Conservation (phyloP, 495 filamentous ascomycete genomes). For the Neurospora intermedia region DNA sequence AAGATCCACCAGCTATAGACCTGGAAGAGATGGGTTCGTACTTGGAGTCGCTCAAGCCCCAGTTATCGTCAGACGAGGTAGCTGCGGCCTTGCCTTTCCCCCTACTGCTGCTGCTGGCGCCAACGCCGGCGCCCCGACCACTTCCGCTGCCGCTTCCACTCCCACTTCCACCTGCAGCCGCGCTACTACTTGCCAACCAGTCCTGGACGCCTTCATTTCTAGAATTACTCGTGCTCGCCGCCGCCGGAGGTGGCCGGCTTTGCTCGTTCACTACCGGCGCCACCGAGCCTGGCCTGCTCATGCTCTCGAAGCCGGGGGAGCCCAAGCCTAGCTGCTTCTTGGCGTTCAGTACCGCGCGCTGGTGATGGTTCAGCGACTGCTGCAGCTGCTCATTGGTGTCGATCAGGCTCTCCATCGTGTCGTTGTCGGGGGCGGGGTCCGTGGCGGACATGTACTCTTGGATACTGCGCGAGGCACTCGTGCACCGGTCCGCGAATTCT, state of each 20-base stretch:
- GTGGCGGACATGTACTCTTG: constrained; percentile 73
- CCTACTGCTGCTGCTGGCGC: constrained; percentile 10
- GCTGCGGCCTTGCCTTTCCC: constrained; percentile 34
- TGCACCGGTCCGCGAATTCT: constrained; percentile 86
- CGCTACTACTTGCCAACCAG: constrained; percentile 8
- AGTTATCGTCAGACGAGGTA: constrained; percentile 11
- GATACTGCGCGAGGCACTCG: constrained; percentile 63
- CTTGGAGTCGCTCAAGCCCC: not conserved
- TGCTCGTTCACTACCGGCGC: constrained; percentile 15
- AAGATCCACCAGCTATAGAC: not conserved
- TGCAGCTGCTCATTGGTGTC: constrained; percentile 88
- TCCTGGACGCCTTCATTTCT: not conserved
- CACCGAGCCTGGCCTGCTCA: constrained; percentile 8
- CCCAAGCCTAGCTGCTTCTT: constrained; percentile 36
- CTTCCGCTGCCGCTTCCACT: not conserved
- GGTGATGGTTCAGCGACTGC: constrained; percentile 66
- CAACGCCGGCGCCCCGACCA: not conserved
- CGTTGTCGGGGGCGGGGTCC: constrained; percentile 71
- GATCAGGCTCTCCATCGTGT: constrained; percentile 85
- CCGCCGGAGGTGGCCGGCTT: constrained; percentile 1
- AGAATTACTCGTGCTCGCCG: not conserved
- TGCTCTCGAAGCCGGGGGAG: constrained; percentile 3
- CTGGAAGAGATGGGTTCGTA: not conserved
- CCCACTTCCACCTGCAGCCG: not conserved
- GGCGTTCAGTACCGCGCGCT: constrained; percentile 68